Base-by-base conservation (phyloP, 805 yeast species). In the Peterozyma xylosa region DNA sequence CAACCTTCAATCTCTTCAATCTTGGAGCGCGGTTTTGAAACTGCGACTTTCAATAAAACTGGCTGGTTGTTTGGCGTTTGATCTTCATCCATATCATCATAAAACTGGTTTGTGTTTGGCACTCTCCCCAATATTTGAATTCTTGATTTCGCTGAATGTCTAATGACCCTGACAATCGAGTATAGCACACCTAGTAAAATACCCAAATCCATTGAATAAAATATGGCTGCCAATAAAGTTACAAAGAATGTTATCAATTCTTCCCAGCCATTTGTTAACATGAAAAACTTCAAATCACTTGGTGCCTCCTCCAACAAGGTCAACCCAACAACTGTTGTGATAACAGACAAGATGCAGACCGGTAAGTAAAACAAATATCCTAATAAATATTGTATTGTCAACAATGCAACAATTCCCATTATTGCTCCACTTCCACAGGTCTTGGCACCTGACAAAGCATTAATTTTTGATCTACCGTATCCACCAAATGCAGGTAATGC, bases 401-500 rank as follows among this genome's bases (percentile, higher is more conserved):
- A 49, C 38, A 89, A 61, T 0, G 96, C 82, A 5, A 82, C 68
- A 2, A 76, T n/a, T 0, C 96, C 91, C 82, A 90, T 83, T 10
- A 86, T 74, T 3, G 80, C 78, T 0, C 96, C 95, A n/a, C 93
- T 76, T 57, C 82, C 67, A 10, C 90, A 90, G 0, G 96, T 86
- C 50, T 77, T 78, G 0, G 95, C 98, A 5, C 96, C 96, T 11
- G 89, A 79, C 42, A 88, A 67, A 1, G 90, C 84, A 64, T 91
- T 91, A 46, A 91, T 81, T 55, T 86, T 89, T 14, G 96, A 84
- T 54, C 98, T 74, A 2, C 96, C 98, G 57, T 90, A 91, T 0
- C 98, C 98, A 9, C 98, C 99, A 70, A 90, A 90, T 0, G 95
- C 78, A 0, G 99, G 97, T 13, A 91, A 66, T 0, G 89, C 84